phyloP scores from a whole-genome alignment of 495 filamentous ascomycete species.

The Aspergillus carlsbadensis region DNA sequence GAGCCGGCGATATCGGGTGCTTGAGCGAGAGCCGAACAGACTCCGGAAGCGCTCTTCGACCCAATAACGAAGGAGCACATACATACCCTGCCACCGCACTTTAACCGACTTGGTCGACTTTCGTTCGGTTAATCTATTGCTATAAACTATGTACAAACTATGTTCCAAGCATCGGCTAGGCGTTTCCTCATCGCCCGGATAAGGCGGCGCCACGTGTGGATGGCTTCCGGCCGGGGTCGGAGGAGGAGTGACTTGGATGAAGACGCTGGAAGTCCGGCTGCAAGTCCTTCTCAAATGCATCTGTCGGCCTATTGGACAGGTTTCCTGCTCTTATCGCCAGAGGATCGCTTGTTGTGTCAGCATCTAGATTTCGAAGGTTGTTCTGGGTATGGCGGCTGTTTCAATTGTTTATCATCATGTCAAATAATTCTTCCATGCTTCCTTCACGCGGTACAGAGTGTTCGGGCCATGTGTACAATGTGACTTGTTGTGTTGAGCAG shows the following conservation, averaged over 20 bases:
- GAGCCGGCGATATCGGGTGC: slow-evolving; percentile 39
- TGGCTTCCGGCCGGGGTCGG: background rate
- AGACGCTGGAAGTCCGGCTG: background rate
- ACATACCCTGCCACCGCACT: background rate
- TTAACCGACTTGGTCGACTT: background rate
- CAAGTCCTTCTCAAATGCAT: background rate
- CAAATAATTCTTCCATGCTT: background rate
- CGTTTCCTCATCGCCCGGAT: background rate
- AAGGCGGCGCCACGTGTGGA: slow-evolving; percentile 15
- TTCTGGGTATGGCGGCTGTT: background rate
- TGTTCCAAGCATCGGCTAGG: background rate
- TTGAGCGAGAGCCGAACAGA: slow-evolving; percentile 47
- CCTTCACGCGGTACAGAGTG: background rate
- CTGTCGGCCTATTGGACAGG: slow-evolving; percentile 5
- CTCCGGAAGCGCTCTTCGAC: slow-evolving; percentile 36
- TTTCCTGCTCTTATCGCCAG: slow-evolving; percentile 8
- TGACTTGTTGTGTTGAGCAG: background rate
- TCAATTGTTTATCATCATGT: background rate
- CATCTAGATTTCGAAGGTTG: slow-evolving; percentile 1
- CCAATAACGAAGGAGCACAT: slow-evolving; percentile 10
- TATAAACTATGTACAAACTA: background rate
- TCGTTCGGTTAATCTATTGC: background rate
- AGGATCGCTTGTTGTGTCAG: background rate
- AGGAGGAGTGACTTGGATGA: slow-evolving; percentile 1
- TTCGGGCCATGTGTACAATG: background rate